Base-by-base conservation (phyloP, 2,329 filamentous ascomycete species). In the Neopestalotiopsis clavispora region DNA sequence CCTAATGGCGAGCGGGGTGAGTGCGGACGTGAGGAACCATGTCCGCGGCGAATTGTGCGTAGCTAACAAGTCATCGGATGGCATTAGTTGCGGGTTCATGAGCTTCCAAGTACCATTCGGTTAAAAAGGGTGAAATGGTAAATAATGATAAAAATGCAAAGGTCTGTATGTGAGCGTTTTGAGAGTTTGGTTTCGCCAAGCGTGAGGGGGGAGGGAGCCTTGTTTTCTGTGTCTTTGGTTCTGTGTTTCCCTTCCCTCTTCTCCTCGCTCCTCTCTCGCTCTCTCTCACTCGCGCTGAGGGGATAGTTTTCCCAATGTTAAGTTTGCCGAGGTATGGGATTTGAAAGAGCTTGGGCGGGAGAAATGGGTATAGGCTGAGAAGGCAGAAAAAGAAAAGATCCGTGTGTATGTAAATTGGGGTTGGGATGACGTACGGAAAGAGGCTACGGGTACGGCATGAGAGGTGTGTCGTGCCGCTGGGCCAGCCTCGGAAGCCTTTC, bases 11-110 rank as follows among this genome's bases (percentile, higher is more conserved):
- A 98, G 88, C 13, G 95, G 94, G 45, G 94, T 95, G 70, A 95
- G 89, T 42, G 94, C 93, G 69, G 93, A 92, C 12, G 95, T 97
- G 72, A 99, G 84, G 77, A 99, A 91, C 96, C 96, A 98, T 76
- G 95, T 94, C 76, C 95, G 91, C 65, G 95, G 94, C 40, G 89
- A 91, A 77, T 91, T 91, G 79, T 91, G 89, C 28, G 88, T 90
- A 71, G 89, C 87, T 89, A 81, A 38, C 10, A 38, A 74, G 67
- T 64, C 65, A 67, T 67, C 34, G 38, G 65, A 58, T 57, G 64
- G 20, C 78, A 80, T 80, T 76, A 81, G 78, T 78, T 71, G 69
- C 67, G 45, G 65, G 64, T 69, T 70, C 69, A 61, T 68, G 70
- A 67, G 32, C 56, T 59, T 60, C 20, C 20, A 67, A 71, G 70